Conservation (phyloP, 768 basidiomycete species). For the Trametes sanguinea region DNA sequence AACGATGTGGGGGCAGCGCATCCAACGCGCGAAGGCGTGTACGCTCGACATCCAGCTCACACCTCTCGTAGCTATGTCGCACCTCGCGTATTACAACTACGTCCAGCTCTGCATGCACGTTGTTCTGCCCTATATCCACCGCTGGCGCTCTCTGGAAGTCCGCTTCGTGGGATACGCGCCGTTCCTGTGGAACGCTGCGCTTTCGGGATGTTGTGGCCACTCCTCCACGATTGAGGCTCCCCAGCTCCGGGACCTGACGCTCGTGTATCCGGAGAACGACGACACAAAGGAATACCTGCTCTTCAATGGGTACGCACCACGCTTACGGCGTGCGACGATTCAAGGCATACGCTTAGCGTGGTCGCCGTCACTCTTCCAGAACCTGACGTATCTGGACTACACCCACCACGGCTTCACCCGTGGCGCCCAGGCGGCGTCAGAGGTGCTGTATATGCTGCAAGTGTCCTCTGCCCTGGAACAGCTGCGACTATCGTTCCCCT, state of each 20-base stretch:
- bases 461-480: slow-evolving; percentile 55
- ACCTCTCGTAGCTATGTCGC: slow-evolving; percentile 14
- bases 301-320: slow-evolving; percentile 63
- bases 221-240: slow-evolving; percentile 39
- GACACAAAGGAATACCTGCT: slow-evolving; percentile 67
- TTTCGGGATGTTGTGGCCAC: slow-evolving; percentile 53
- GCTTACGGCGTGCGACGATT: slow-evolving; percentile 54
- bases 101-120: slow-evolving; percentile 66
- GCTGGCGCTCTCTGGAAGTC: slow-evolving; percentile 65
- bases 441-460: slow-evolving; percentile 58
- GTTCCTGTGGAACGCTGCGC: slow-evolving; percentile 67
- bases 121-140: slow-evolving; percentile 48
- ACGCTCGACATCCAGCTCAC: slow-evolving; percentile 59
- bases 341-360: slow-evolving; percentile 66
- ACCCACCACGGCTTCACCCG: slow-evolving; percentile 69
- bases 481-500: slow-evolving; percentile 57
- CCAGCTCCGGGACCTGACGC: slow-evolving; percentile 53
- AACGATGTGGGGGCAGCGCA: slow-evolving; percentile 64
- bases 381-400: slow-evolving; percentile 66
- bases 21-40: slow-evolving; percentile 60
- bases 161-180: slow-evolving; percentile 57
- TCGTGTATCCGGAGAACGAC: slow-evolving; percentile 65
- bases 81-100: slow-evolving; percentile 20
- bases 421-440: slow-evolving; percentile 56
- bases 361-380: slow-evolving; percentile 61